Evolutionary conservation across 2,329 filamentous ascomycete species (phyloP), one percentile per base, ranked within the genome.

Genomic region (Xylariales sp.): DNA sequence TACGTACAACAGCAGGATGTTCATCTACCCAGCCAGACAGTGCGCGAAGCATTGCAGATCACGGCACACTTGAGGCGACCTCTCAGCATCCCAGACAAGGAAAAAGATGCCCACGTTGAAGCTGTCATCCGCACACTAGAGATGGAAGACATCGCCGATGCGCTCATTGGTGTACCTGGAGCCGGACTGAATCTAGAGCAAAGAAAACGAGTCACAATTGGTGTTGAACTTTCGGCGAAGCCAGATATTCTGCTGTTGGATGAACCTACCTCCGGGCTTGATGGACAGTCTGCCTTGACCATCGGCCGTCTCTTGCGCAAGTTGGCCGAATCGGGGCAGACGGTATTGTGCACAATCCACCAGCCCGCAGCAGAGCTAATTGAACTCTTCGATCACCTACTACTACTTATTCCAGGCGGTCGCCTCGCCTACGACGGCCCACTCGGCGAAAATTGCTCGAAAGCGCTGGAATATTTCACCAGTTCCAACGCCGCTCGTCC

Each of bases 211-310:
- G 82, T 93, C n/a, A 93, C 90, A 0, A 93, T 93, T 68, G 91
- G 90, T 76, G 90, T 93, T 1, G 91, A 93, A 76, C 82, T 93
- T 18, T 90, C 89, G 23, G 91, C 91, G 3, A 92, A 90, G 78
- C 91, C 91, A 6, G 85, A 89, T 58, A 82, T 93, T 5, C 84
- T 93, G 63, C 83, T 65, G 3, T 60, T 93, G 18, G 91, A 93
- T 74, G 91, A 93, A 76, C 91, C 91, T 3, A 93, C 90, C 3
- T 92, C 90, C 30, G 91, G 91, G 78, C 84, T 93, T 18, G 91
- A 93, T 77, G 89, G 85, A 75, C 90, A 93, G 75, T 92, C 90
- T 1, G 90, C 90, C 1, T 92, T 89, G 88, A 88, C 89, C 67
- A 93, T 93, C 74, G 85, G 88, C 48, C 86, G 87, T 75, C 83